Conservation (phyloP, 2,329 filamentous ascomycete genomes). For the Pseudogymnoascus sp. region DNA sequence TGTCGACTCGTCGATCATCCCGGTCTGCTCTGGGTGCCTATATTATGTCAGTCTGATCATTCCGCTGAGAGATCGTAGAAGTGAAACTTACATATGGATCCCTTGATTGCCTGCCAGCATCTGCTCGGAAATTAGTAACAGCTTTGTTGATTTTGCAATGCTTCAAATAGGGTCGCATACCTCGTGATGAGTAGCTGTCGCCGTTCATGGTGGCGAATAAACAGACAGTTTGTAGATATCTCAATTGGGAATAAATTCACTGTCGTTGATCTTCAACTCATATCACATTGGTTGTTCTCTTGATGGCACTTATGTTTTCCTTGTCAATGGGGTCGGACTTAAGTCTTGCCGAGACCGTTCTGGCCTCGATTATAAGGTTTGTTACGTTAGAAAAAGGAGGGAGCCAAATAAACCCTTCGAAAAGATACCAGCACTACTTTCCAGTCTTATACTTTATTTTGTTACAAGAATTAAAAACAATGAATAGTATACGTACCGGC, state of each 20-base stretch:
- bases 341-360: neutral
- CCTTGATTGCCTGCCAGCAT: slow-evolving; percentile 43
- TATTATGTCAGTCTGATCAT: slow-evolving; percentile 22
- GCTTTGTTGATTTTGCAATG: slow-evolving; percentile 21
- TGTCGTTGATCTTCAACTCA: neutral
- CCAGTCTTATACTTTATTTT: neutral
- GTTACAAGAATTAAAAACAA: slow-evolving; percentile 9
- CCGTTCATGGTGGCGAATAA: slow-evolving; percentile 63
- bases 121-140: slow-evolving; percentile 35
- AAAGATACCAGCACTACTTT: neutral
- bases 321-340: slow-evolving; percentile 7
- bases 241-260: neutral
- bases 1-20: slow-evolving; percentile 34
- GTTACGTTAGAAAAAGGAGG: neutral
- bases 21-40: slow-evolving; percentile 23
- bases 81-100: slow-evolving; percentile 43
- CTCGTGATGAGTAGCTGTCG: slow-evolving; percentile 73
- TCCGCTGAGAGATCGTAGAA: slow-evolving; percentile 5
- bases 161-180: slow-evolving; percentile 38
- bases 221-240: neutral
- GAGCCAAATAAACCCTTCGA: neutral
- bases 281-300: slow-evolving; percentile 5
- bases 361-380: neutral
- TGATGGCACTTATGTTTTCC: slow-evolving; percentile 7
- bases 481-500: slow-evolving; percentile 41